A percentile compares a stretch with the other conserved stretches of the same genome.
phyloP scores from a whole-genome alignment of 2,329 filamentous ascomycete species.

The Verticillium dahliae region DNA sequence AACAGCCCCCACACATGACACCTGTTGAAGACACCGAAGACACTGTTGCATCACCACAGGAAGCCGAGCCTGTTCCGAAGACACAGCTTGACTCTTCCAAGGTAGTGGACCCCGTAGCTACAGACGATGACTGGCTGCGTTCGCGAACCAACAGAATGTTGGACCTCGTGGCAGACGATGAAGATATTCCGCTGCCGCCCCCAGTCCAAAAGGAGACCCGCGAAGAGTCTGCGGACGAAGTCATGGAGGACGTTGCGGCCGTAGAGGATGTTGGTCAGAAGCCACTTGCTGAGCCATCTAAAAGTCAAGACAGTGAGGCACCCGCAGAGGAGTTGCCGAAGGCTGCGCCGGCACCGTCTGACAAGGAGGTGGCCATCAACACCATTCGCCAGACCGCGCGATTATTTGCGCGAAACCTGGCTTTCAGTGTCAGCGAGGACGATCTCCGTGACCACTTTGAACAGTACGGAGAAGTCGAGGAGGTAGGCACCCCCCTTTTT shows the following conservation, averaged over 20 bases:
- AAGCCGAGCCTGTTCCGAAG: constrained; percentile 3
- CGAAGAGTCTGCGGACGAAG: constrained; percentile 9
- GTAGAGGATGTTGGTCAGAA: constrained; percentile 4
- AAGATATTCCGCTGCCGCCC: constrained; percentile 23
- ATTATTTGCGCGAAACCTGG: constrained; percentile 83
- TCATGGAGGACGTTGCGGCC: constrained; percentile 2
- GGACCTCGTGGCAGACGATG: constrained; percentile 74
- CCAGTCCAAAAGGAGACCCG: constrained; percentile 12
- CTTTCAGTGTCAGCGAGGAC: constrained; percentile 71
- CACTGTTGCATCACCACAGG: neutral
- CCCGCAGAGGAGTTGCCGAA: constrained; percentile 14
- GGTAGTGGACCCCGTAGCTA: constrained; percentile 29
- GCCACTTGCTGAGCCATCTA: neutral
- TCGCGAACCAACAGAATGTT: constrained; percentile 81
- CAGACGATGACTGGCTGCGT: constrained; percentile 87
- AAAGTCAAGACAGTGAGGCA: constrained; percentile 18
- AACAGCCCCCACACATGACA: neutral
- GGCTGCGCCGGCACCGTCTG: constrained; percentile 3
- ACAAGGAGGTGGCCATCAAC: constrained; percentile 40
- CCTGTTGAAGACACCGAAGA: constrained; percentile 1
- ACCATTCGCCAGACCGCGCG: constrained; percentile 67
- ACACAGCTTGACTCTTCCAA: constrained; percentile 1
- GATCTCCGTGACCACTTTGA: constrained; percentile 69
- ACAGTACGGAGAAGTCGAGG: constrained; percentile 69
- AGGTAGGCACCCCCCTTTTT: constrained; percentile 58